A percentile compares a stretch with the other conserved stretches of the same genome.
These are phyloP conservation scores for Ustilago vetiveriae DNA, from an alignment of 1,284 basidiomycete genomes.

Conservation along the genomic window DNA sequence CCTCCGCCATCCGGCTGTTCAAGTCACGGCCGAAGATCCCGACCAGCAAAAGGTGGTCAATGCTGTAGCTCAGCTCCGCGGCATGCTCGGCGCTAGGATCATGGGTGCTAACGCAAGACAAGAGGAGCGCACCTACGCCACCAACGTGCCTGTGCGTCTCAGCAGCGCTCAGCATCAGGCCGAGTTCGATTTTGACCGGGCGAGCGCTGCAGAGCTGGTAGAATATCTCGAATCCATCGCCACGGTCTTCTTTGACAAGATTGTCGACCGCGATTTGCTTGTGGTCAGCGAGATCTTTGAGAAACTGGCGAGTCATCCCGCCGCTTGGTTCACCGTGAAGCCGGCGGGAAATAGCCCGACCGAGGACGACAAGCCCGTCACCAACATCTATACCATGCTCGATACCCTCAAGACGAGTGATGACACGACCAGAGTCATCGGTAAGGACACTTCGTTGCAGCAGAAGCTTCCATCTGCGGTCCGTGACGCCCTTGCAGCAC, in stretches of 20 bases:
- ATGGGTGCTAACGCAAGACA: conserved; percentile 51
- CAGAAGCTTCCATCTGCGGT: conserved; percentile 52
- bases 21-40: conserved; percentile 35
- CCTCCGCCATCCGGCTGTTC: conserved; percentile 35
- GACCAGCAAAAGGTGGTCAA: conserved; percentile 48
- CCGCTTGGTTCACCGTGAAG: conserved; percentile 55
- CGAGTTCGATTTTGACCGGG: conserved; percentile 54
- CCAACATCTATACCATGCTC: conserved; percentile 60
- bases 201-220: conserved; percentile 47
- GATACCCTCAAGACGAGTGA: conserved; percentile 38
- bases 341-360: conserved; percentile 7
- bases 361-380: conserved; percentile 52
- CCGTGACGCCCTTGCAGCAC: conserved; percentile 56
- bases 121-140: conserved; percentile 35
- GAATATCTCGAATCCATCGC: conserved; percentile 62
- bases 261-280: conserved; percentile 56
- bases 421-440: not conserved
- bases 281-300: conserved; percentile 58
- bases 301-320: conserved; percentile 39
- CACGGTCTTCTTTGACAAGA: conserved; percentile 60
- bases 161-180: conserved; percentile 9
- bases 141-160: conserved; percentile 22
- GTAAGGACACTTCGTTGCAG: conserved; percentile 27
- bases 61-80: conserved; percentile 41
- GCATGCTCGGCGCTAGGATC: conserved; percentile 37